Evolutionary conservation across 768 basidiomycete genomes (phyloP).

Genomic region (Boletus fagicola): DNA sequence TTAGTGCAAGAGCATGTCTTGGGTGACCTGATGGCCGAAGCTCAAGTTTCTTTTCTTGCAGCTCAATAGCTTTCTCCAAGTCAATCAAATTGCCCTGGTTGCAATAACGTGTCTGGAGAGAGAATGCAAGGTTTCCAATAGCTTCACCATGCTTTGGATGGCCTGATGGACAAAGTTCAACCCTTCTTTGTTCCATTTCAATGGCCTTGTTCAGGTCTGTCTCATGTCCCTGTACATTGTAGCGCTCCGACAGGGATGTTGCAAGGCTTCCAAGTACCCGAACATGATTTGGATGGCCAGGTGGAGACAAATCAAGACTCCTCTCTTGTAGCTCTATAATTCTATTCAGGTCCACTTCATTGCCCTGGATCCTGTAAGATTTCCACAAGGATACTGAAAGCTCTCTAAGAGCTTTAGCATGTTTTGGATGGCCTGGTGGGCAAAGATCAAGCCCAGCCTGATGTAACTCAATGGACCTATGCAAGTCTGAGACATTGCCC

Average conservation of each 20-base stretch:
- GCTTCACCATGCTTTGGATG: background rate
- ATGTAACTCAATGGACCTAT: background rate
- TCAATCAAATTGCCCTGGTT: too few species aligned
- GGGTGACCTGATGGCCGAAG: too few species aligned
- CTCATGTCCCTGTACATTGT: background rate
- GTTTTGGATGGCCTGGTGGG: background rate
- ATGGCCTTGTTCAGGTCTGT: background rate
- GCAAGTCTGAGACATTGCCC: background rate
- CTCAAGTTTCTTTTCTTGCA: too few species aligned
- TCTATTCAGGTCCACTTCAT: background rate
- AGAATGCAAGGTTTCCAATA: too few species aligned
- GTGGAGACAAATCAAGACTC: background rate
- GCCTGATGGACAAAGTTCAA: background rate
- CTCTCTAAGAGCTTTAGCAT: background rate
- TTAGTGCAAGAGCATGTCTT: too few species aligned
- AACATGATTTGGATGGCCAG: too few species aligned
- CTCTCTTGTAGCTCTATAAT: background rate
- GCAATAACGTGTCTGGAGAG: background rate
- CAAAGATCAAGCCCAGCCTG: background rate
- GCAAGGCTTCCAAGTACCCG: background rate
- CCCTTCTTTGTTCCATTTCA: background rate
- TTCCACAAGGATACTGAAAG: background rate
- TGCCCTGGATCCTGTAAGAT: background rate
- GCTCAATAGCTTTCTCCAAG: too few species aligned
- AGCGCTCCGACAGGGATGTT: accelerated